Base-by-base conservation (phyloP, 1,284 basidiomycete genomes). In the Trametes sp. region DNA sequence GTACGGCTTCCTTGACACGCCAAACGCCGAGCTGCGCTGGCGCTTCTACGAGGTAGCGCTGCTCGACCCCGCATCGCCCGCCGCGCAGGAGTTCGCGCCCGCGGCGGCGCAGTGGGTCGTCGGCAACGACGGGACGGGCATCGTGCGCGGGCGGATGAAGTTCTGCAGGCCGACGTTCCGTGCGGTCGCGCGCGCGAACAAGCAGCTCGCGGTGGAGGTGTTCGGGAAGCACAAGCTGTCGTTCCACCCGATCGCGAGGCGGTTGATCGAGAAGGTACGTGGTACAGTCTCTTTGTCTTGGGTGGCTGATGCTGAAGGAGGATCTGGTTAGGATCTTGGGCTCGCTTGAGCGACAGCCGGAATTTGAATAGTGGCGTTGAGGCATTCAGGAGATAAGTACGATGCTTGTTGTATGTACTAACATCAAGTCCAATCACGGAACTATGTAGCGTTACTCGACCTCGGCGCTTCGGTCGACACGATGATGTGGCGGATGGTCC, bases 241-340 rank as follows among this genome's bases (percentile, higher is more conserved):
- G 26, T 95, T 93, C 80, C 92, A 94, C 76, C 89, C 92, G 0
- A 92, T 94, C 63, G 92, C 92, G 29, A 78, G 84, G 68, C 84
- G 81, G 71, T 69, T 92, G 70, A 89, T 94, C 67, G 89, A 89
- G 65, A 90, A 90, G 85, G 92, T 90, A 62, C 74, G 64, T 53
- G 6, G n/a, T 14, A 5, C 24, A 6, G 31, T 28, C 10, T 19
- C 13, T 28, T 26, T 13, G 42, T 4, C 7, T 9, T 26, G 24
- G 44, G 14, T 36, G 35, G 11, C 1, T 9, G 13, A 11, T 56
- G 48, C 38, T 44, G 16, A 53, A n/a, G 1, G 19, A 19, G 6
- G 35, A 21, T 42, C 13, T 11, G 8, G n/a, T 24, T 23, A 70
- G 69, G 69, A 70, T 50, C 65, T 70, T 31, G 69, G 66, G 5